Evolutionary conservation across 2,329 filamentous ascomycete species (phyloP), one percentile per base, ranked within the genome.

Genomic region (Incumbomyces delicatus): DNA sequence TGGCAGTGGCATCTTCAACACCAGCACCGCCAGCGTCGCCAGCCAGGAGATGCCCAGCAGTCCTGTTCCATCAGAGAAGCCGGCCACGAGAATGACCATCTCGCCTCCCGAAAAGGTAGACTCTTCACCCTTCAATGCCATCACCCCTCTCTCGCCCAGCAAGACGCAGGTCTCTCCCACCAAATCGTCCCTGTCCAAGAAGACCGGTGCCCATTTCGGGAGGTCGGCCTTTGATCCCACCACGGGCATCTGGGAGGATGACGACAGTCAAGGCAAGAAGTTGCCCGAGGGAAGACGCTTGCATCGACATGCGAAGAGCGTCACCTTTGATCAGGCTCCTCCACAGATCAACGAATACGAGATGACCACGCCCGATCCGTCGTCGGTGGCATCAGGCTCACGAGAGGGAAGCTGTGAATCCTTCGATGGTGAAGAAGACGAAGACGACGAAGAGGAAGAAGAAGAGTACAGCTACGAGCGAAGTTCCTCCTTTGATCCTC

Each of bases 271-370:
- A 32, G 77, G 82, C 35, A 71, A 71, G 36, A 68, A 80, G 43
- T 69, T 83, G 13, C 77, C 80, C 31, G 77, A 77, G 6, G 82
- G 84, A 45, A 80, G 78, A 54, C 76, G 74, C 11, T 73, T 88
- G 35, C 84, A 87, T 61, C 84, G 88, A 45, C 86, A 95, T 66
- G 82, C 87, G 40, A 98, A 98, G 73, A 95, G 89, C 59, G 92
- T 98, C 49, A 98, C 90, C 1, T 98, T 98, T 62, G 88, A 96
- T 66, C 85, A 83, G 32, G 88, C 87, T 1, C 90, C 90, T 17
- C 92, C 92, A 18, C 86, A 94, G 62, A 77, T 98, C 59, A 95
- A 96, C 62, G 92, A 98, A 67, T 98, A 96, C 64, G 92, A 96
- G 67, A 89, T 95, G 85, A 85, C 87, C 30, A 98, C 92, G 2